A percentile compares a stretch with the other conserved stretches of the same genome.
Conservation (phyloP, 768 basidiomycete genomes). For the Leccinum broughii region DNA sequence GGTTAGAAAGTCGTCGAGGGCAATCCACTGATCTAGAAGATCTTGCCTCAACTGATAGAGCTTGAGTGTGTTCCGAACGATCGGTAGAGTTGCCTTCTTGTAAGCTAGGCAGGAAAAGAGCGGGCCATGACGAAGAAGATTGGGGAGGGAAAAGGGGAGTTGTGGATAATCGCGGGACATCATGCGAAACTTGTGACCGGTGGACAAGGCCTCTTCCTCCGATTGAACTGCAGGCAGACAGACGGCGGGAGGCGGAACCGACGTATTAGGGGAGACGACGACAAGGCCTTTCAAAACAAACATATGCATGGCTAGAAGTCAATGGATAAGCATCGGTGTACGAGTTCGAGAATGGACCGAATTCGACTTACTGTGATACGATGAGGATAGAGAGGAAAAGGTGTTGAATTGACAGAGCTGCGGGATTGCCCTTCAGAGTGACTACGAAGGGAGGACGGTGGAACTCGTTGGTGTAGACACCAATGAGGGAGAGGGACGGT, state of each 20-base stretch:
- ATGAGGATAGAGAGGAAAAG: too few species aligned
- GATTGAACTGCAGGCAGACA: not conserved
- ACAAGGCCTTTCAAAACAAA: not conserved
- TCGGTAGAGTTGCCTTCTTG: not conserved
- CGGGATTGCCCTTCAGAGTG: not conserved
- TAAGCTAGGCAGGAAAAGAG: conserved; percentile 3
- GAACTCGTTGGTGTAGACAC: not conserved
- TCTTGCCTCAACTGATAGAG: conserved; percentile 1
- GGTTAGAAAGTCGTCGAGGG: not conserved
- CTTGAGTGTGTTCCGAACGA: not conserved
- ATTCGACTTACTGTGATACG: not conserved
- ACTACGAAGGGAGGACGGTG: not conserved
- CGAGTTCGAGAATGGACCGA: not conserved
- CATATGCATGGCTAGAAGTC: not conserved
- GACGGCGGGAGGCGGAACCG: not conserved
- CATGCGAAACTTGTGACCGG: not conserved
- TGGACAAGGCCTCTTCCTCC: not conserved
- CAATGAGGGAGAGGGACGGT: not conserved
- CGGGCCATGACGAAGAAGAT: not conserved
- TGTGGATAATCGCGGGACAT: not conserved
- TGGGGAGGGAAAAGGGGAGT: not conserved
- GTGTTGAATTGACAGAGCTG: too few species aligned
- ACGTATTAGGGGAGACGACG: not conserved
- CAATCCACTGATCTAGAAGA: not conserved
- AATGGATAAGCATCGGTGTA: not conserved